Conservation (phyloP, 73 alveolate genomes). For the Uronychia setigera region DNA sequence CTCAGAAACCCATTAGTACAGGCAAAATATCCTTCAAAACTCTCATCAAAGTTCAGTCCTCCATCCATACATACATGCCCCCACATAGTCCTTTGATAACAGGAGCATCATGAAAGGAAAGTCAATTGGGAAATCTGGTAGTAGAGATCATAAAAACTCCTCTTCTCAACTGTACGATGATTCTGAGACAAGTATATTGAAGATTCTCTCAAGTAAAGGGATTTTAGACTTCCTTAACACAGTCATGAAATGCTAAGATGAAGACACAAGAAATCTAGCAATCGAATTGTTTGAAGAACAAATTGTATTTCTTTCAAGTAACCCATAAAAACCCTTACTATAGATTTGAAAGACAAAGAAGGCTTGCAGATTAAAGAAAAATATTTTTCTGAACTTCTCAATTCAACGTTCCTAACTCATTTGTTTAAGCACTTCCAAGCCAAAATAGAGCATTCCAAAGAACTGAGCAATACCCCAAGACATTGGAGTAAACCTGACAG, state of each 20-base stretch:
- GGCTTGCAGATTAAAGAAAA: background rate
- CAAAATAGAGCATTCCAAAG: background rate
- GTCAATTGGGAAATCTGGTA: background rate
- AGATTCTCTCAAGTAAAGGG: too few relatives aligned
- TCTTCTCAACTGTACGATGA: background rate
- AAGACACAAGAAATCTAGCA: background rate
- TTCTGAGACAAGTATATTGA: too few relatives aligned
- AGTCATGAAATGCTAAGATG: background rate
- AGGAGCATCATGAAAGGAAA: background rate
- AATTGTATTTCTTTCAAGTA: background rate
- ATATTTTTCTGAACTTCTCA: background rate
- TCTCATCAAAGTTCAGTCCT: too few relatives aligned
- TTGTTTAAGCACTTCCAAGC: background rate
- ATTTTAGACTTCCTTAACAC: background rate
- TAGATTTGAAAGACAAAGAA: background rate
- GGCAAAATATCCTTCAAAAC: too few relatives aligned
- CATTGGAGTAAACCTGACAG: background rate
- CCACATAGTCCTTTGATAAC: background rate
- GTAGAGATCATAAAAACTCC: background rate
- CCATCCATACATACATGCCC: too few relatives aligned
- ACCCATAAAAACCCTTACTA: background rate
- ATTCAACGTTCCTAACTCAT: background rate
- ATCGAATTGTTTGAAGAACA: background rate
- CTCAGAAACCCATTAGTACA: too few relatives aligned
- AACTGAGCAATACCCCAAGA: background rate